These are phyloP conservation scores for Penicillium corylophilum DNA, from an alignment of 2,329 filamentous ascomycete genomes.

Conservation along the genomic window DNA sequence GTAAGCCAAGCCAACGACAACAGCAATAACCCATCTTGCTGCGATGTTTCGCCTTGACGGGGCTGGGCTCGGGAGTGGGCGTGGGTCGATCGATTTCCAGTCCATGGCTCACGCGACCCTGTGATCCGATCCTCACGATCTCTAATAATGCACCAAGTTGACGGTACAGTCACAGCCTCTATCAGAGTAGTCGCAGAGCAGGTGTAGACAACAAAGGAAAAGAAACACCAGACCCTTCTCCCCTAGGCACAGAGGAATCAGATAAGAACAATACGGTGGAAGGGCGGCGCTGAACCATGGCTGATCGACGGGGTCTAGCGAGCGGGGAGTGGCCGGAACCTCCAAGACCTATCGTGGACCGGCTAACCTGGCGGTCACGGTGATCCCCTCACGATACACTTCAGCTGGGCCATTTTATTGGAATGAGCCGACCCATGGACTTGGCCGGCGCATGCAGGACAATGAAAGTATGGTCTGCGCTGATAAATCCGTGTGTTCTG, in stretches of 20 bases:
- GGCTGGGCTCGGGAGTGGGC: background rate
- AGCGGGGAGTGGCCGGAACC: background rate
- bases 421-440: background rate
- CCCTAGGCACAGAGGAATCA: background rate
- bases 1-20: background rate
- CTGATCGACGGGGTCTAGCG: background rate
- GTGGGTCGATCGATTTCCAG: constrained; percentile 5
- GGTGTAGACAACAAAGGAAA: background rate
- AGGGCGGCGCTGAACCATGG: constrained; percentile 3
- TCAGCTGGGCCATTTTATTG: constrained; percentile 1
- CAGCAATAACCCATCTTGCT: constrained; percentile 1
- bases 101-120: constrained; percentile 8
- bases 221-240: no score
- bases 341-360: constrained; percentile 4
- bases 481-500: constrained; percentile 11
- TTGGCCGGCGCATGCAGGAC: background rate
- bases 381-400: constrained; percentile 9
- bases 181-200: background rate
- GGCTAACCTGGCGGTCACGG: constrained; percentile 6
- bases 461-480: background rate
- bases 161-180: no score
- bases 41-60: constrained; percentile 1
- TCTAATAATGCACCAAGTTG: background rate
- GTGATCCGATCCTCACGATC: background rate
- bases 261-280: constrained; percentile 2